Conservation (phyloP, 352 stramenopile genomes). For the Phytophthora meadii region DNA sequence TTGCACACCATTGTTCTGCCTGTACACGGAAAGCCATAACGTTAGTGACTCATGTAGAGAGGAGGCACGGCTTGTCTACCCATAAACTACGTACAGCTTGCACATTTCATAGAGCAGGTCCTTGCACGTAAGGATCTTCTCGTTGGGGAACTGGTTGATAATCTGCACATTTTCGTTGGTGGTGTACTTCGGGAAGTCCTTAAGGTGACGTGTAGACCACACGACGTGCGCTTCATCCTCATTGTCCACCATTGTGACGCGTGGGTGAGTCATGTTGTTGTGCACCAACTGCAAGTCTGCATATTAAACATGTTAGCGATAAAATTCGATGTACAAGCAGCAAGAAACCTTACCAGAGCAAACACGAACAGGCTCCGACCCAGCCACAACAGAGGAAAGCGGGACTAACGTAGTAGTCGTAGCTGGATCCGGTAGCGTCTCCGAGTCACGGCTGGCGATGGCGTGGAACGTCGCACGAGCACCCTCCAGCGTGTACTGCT, state of each 20-base stretch:
- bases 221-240: slow-evolving; percentile 56
- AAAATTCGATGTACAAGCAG: neutral
- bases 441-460: slow-evolving; percentile 48
- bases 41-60: neutral
- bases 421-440: slow-evolving; percentile 39
- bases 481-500: slow-evolving; percentile 43
- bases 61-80: neutral
- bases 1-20: slow-evolving; percentile 48
- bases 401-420: slow-evolving; percentile 30
- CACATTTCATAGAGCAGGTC: slow-evolving; percentile 71
- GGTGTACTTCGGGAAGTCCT: slow-evolving; percentile 56
- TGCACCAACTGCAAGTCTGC: slow-evolving; percentile 49
- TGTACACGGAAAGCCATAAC: slow-evolving; percentile 10
- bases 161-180: slow-evolving; percentile 53
- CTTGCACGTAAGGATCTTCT: slow-evolving; percentile 69
- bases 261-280: slow-evolving; percentile 48
- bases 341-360: slow-evolving; percentile 37
- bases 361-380: slow-evolving; percentile 37
- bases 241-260: slow-evolving; percentile 48
- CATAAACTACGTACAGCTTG: slow-evolving; percentile 45
- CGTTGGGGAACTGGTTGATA: slow-evolving; percentile 70
- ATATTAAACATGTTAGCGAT: slow-evolving; percentile 2
- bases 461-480: slow-evolving; percentile 45
- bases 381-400: slow-evolving; percentile 35
- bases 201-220: slow-evolving; percentile 62